Conservation (phyloP, 805 yeast genomes). For the Candida peoriensis region DNA sequence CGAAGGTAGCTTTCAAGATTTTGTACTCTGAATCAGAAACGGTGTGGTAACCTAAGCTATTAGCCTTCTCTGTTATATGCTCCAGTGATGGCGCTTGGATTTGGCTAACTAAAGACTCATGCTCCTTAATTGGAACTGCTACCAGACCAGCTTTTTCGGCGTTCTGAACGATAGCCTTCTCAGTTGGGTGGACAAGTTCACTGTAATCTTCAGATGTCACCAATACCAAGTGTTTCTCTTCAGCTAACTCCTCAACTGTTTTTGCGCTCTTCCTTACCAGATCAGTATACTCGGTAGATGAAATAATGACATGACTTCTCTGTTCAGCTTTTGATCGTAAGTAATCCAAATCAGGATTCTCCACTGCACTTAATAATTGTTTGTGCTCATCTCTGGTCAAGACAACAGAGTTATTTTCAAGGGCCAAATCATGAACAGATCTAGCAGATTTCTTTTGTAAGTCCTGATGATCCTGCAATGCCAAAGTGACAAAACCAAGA, state of each 20-base stretch:
- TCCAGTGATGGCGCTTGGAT: slow-evolving; percentile 10
- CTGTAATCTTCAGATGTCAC: slow-evolving; percentile 19
- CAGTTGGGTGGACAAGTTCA: slow-evolving; percentile 13
- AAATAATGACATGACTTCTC: slow-evolving; percentile 8
- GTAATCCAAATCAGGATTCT: slow-evolving; percentile 10
- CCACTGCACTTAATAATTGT: slow-evolving; percentile 4
- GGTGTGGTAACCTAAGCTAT: slow-evolving; percentile 17
- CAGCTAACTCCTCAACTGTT: slow-evolving; percentile 16
- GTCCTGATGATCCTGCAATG: slow-evolving; percentile 2
- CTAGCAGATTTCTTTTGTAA: slow-evolving; percentile 2
- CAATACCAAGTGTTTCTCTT: slow-evolving; percentile 21
- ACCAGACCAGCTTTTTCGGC: slow-evolving; percentile 8
- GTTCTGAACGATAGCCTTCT: slow-evolving; percentile 3
- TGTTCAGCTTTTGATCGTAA: slow-evolving; percentile 17
- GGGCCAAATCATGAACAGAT: slow-evolving; percentile 4
- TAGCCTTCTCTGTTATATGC: slow-evolving; percentile 7
- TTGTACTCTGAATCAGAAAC: slow-evolving; percentile 12
- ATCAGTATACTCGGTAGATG: slow-evolving; percentile 8
- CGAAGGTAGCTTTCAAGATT: neutral
- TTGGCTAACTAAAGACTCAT: slow-evolving; percentile 4
- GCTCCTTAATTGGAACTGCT: slow-evolving; percentile 10
- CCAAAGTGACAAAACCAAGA: slow-evolving; percentile 5
- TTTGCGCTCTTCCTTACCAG: slow-evolving; percentile 2
- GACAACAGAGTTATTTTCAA: slow-evolving; percentile 1
- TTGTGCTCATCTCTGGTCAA: slow-evolving; percentile 6